Evolutionary conservation across 352 stramenopile species (phyloP), one percentile per base, ranked within the genome.

Genomic region (Phytophthora uliginosa): DNA sequence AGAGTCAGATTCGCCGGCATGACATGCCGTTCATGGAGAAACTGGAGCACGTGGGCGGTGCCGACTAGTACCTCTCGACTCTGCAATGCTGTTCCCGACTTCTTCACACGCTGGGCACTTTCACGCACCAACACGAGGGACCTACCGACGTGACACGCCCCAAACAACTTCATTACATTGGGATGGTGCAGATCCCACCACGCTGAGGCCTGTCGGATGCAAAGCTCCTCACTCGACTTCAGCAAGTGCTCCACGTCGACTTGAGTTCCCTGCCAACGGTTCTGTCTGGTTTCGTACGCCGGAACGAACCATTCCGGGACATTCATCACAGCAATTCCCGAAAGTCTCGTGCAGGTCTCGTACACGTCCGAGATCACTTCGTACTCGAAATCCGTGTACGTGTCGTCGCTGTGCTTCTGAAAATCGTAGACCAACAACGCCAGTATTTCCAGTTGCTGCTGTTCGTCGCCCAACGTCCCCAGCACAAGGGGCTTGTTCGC

Each of bases 171-270:
- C 42, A 82, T 67, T 26, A 85, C 61, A 24, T 85, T 63, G 20
- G 76, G 76, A 18, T 85, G 78, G 13, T 72, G 73, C 26, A 79
- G 53, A 36, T 69, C 58, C 50, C 65, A 71, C 78, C 76, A 85
- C 10, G 62, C 55, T 1, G 74, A 64, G 0, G 62, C 74, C 54
- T 81, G 71, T 12, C 66, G 69, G 47, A 77, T 66, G 36, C 73
- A 78, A 50, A 69, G 47, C n/a, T 77, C 74, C 40, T 78, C 74
- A 31, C 33, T 73, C 47, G 48, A 56, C 2, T 60, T 63, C 17
- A 31, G 15, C n/a, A 74, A n/a, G 7, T 20, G 26, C 42, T 81
- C 74, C 20, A 77, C 65, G 17, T 69, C 63, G 1, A 78, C 74
- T 55, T 31, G 18, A 54, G 66, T 71, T 20, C 40, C 74, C 34